Conservation (phyloP, 768 basidiomycete species). For the Hydnomerulius pinastri region DNA sequence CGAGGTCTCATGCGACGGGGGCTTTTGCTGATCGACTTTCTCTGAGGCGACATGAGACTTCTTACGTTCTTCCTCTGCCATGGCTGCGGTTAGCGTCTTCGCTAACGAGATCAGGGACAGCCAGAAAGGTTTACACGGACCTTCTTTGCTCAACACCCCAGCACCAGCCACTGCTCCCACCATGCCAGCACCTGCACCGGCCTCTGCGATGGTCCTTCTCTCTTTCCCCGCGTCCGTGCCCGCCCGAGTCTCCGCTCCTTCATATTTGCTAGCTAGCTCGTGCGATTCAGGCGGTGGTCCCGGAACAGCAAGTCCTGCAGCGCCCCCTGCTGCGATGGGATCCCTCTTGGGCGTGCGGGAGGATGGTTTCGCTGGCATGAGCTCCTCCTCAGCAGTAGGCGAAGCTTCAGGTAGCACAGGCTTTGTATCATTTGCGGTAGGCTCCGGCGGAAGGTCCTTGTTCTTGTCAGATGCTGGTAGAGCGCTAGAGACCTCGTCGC, state of each 20-base stretch:
- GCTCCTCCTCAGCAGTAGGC: background rate
- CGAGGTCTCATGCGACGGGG: background rate
- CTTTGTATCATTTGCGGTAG: background rate
- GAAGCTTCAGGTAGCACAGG: background rate
- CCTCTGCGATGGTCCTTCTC: background rate
- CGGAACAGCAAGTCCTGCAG: no score
- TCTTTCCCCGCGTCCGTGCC: background rate
- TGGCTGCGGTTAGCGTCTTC: background rate
- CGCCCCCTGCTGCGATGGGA: background rate
- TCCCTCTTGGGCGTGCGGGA: background rate
- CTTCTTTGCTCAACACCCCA: slow-evolving; percentile 1
- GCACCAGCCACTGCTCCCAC: background rate
- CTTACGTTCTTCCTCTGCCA: background rate
- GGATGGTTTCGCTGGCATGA: background rate
- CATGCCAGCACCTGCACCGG: background rate
- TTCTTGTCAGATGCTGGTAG: background rate
- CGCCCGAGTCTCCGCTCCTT: background rate
- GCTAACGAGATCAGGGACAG: background rate
- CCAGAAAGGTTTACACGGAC: slow-evolving; percentile 7
- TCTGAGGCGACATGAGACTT: background rate
- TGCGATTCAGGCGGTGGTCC: background rate
- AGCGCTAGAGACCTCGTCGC: background rate
- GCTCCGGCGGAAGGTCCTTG: background rate
- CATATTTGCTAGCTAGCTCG: background rate
- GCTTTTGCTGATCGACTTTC: background rate